Conservation (phyloP, 352 stramenopile genomes). For the Globisporangium nodosum region DNA sequence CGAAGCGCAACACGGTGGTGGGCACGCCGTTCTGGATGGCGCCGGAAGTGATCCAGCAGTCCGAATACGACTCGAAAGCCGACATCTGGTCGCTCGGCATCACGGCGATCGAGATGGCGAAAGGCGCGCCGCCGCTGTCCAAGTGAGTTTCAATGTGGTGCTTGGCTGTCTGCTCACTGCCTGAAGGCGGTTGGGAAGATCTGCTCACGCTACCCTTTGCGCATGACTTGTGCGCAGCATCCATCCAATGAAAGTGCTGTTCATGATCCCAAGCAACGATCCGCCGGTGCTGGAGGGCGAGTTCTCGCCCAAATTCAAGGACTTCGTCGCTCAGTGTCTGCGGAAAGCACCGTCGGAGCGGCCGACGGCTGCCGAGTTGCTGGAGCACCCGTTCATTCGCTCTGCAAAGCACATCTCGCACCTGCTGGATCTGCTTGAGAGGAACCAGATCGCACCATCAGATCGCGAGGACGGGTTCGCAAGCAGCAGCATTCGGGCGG, state of each 20-base stretch:
- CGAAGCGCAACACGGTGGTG: slow-evolving; percentile 97
- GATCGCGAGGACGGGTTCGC: slow-evolving; percentile 2
- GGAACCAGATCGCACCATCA: slow-evolving; percentile 4
- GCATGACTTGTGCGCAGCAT: slow-evolving; percentile 58
- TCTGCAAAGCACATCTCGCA: slow-evolving; percentile 63
- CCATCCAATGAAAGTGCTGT: slow-evolving; percentile 98
- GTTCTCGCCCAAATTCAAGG: slow-evolving; percentile 71
- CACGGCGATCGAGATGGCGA: slow-evolving; percentile 98
- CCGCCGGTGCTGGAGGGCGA: slow-evolving; percentile 76
- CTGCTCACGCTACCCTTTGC: background rate
- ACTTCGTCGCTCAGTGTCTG: slow-evolving; percentile 90
- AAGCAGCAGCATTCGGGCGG: background rate
- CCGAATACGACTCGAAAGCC: slow-evolving; percentile 94
- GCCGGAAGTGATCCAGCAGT: slow-evolving; percentile 79
- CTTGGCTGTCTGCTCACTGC: background rate
- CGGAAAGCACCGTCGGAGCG: slow-evolving; percentile 84
- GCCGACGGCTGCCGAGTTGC: slow-evolving; percentile 76
- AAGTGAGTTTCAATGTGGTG: slow-evolving; percentile 34
- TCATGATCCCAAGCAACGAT: slow-evolving; percentile 97
- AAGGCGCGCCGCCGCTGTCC: slow-evolving; percentile 92
- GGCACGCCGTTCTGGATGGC: slow-evolving; percentile 99
- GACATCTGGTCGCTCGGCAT: slow-evolving; percentile 99
- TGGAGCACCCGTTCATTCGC: slow-evolving; percentile 83
- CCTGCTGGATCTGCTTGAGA: slow-evolving; percentile 62
- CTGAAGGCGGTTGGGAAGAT: background rate